Base-by-base conservation (phyloP, 192 early-diverging fungal genomes). In the Geranomyces michiganensis region DNA sequence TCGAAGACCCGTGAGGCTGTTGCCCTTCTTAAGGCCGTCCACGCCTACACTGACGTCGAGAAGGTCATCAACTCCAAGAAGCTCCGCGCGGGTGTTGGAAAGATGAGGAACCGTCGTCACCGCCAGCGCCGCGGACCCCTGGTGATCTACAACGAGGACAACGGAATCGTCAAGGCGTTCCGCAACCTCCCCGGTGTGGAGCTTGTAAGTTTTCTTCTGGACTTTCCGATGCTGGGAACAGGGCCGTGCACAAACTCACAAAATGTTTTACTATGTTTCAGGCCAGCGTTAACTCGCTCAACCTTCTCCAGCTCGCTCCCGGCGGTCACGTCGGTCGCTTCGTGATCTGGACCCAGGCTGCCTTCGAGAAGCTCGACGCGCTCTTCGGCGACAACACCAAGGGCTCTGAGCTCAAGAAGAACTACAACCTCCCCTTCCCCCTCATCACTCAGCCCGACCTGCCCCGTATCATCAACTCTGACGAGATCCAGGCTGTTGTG, bases 251-350 rank as follows among this genome's bases (percentile, higher is more conserved):
- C n/a, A n/a, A n/a, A 10, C 55, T 61, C 7, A 53, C 15, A 4
- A 26, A 53, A 3, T 26, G 4, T 41, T 41, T 41, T 41, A 27
- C 26, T n/a, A 33, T 46, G n/a, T 68, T 62, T 36, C 59, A 65
- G 70, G 70, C 71, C 76, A 89, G 90, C 78, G 93, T 99, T 62
- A 84, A 87, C 69, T 80, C 85, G 81, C 87, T 99, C 67, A 99
- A 97, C 93, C 90, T 99, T 81, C 89, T 99, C 81, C 95, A 96
- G 86, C 87, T 99, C 66, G 96, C 96, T 68, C 96, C 97, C 65
- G 97, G 97, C 83, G 95, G 95, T 78, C 95, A 99, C 87, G 85
- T 99, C 79, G 96, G 97, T 73, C 94, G 96, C 81, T 99, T 99
- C 86, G 85, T 96, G 82, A 96, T 97, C 94, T 99, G 97, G 97